A percentile compares a stretch with the other conserved stretches of the same genome.
Conservation (phyloP, 495 filamentous ascomycete genomes). For the Talaromyces nanjingensis region DNA sequence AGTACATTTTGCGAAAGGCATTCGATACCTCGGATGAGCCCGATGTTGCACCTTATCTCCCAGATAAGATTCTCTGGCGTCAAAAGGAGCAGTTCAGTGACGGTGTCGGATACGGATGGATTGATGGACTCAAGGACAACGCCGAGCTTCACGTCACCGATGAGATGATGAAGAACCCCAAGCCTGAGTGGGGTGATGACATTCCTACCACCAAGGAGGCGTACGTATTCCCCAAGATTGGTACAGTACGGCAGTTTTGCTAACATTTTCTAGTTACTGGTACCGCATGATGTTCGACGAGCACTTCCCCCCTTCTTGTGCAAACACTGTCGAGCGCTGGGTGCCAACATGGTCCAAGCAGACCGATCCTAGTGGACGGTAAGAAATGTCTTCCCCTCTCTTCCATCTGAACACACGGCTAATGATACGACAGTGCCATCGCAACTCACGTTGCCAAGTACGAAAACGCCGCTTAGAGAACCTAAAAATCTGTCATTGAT, state of each 20-base stretch:
- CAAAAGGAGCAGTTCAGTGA: slow-evolving; percentile 99
- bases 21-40: slow-evolving; percentile 91
- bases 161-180: slow-evolving; percentile 95
- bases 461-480: slow-evolving; percentile 27
- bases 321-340: slow-evolving; percentile 91
- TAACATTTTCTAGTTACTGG: slow-evolving; percentile 60
- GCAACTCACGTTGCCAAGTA: slow-evolving; percentile 65
- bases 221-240: slow-evolving; percentile 37
- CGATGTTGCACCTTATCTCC: slow-evolving; percentile 71
- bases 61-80: slow-evolving; percentile 90
- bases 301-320: slow-evolving; percentile 89
- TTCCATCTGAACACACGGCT: neutral
- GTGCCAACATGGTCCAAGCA: slow-evolving; percentile 97
- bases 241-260: neutral
- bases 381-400: slow-evolving; percentile 23
- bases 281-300: slow-evolving; percentile 98
- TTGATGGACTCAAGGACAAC: slow-evolving; percentile 90
- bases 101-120: slow-evolving; percentile 98
- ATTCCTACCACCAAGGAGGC: slow-evolving; percentile 95
- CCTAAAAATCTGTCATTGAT: neutral
- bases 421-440: slow-evolving; percentile 49
- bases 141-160: slow-evolving; percentile 84
- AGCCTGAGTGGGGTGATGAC: slow-evolving; percentile 88
- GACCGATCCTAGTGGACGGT: slow-evolving; percentile 90
- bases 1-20: slow-evolving; percentile 93